Base-by-base conservation (phyloP, 163 green algal genomes). In the Scenedesmus sp. region DNA sequence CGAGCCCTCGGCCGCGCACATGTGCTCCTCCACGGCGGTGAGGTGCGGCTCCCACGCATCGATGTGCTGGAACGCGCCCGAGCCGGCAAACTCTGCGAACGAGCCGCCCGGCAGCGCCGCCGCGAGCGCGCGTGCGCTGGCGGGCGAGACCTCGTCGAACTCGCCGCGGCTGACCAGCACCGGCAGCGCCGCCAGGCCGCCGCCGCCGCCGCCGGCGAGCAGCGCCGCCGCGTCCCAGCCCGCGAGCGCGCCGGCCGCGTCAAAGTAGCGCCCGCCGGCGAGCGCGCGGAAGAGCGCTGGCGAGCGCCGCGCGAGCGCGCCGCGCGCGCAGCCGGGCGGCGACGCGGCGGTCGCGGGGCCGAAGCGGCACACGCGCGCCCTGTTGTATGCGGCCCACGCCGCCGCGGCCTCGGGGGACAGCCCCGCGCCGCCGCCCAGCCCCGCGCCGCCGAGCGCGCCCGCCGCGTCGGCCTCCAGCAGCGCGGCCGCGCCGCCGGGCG, bases 1-100 rank as follows among this genome's bases (percentile, higher is more conserved):
- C 5, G 71, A 80, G 18, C 74, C 74, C 31, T 81, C 74, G 31
- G 48, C 74, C 29, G 34, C 50, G 28, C 62, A 81, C 60, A 81
- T 4, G 24, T 74, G 62, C 33, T 33, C 22, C 74, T 81, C 74
- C 36, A 81, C 56, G 4, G 9, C 4, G 15, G 63, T 58, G 48
- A 81, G 42, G 39, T 81, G 62, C 51, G 62, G 62, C 51, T 81
- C 74, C 74, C 74, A 81, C 3, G 54, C 39, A n/a, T 81, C 74
- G 24, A 81, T 74, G 28, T 81, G 74, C 33, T 51, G 24, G 54
- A 64, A 81, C 34, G 60, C 75, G 15, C 48, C 74, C 9, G 74
- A 15, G 18, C 31, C 62, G 7, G 44, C 20, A 13, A 48, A 57
- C 11, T n/a, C 57, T 14, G 28, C 74, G 2, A 74, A 14, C 45